Base-by-base conservation (phyloP, 2,329 filamentous ascomycete species). In the Seiridium cupressi region DNA sequence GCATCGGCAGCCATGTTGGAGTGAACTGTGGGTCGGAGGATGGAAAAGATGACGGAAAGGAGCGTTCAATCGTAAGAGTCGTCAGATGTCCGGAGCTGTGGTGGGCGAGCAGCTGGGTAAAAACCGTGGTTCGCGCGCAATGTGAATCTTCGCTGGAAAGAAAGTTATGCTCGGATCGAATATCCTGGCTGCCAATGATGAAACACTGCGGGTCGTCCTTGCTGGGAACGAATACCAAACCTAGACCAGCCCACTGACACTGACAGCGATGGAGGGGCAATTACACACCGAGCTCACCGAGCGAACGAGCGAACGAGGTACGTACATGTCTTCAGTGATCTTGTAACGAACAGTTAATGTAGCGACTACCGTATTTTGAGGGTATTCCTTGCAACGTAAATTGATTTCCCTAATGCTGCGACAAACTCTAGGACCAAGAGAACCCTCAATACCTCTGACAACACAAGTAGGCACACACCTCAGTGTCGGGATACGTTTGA, bases 1-100 rank as follows among this genome's bases (percentile, higher is more conserved):
- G 66, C 60, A 36, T 66, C 65, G 61, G 69, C 62, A 40, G 71
- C 65, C 73, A 75, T 76, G 51, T 47, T 60, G 49, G 53, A 18
- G 34, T 58, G 35, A n/a, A 48, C 32, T 4, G 10, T 18, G 31
- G 34, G 44, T 54, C 59, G 26, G 58, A 38, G n/a, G 11, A 38
- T 40, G 13, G 18, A 26, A 11, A 38, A n/a, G 44, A n/a, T 48
- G 46, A 48, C 18, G 18, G 18, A 26, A 26, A 26, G 18, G 18
- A 18, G 51, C 40, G 51, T 55, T 44, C 36, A 44, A n/a, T 55
- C 51, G 51, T 55, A 55, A 55, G 38, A 11, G n/a, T 42, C 51
- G 51, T 44, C n/a, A 55, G 51, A 31, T 44, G 36, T 26, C 8
- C 18, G 35, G 32, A 53, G 35, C n/a, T 32, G 9, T 7, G 34